A percentile compares a stretch with the other conserved stretches of the same genome.
Evolutionary conservation across 2,329 filamentous ascomycete genomes (phyloP).

Genomic region (Talaromyces piceae): DNA sequence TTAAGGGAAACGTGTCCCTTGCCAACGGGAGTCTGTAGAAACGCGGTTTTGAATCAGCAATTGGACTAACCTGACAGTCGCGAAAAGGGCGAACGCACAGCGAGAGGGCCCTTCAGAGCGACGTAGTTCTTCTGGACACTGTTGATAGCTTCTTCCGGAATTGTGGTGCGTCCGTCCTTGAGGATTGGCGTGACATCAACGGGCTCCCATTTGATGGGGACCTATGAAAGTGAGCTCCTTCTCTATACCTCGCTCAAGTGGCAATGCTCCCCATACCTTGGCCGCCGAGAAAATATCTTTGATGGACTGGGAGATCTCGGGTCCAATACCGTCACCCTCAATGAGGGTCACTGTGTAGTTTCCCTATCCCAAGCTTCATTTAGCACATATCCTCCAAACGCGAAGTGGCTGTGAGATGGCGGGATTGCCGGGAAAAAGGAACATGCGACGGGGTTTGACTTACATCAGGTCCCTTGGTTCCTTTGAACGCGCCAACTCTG

Average conservation of each 20-base stretch:
- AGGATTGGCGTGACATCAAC: constrained; percentile 91
- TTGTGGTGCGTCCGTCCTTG: constrained; percentile 91
- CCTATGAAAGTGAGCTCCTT: constrained; percentile 42
- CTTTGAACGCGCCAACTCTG: constrained; percentile 87
- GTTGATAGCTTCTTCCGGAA: constrained; percentile 84
- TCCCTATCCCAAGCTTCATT: constrained; percentile 50
- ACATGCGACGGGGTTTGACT: constrained; percentile 29
- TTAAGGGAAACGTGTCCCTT: constrained; percentile 99
- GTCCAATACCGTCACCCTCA: constrained; percentile 97
- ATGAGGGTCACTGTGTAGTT: constrained; percentile 96
- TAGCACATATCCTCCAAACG: not conserved
- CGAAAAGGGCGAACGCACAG: constrained; percentile 51
- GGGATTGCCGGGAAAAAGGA: constrained; percentile 10
- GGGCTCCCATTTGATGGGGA: constrained; percentile 92
- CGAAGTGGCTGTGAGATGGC: not conserved
- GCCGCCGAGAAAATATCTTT: constrained; percentile 98
- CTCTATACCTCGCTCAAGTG: constrained; percentile 18
- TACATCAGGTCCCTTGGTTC: constrained; percentile 81
- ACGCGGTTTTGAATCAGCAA: constrained; percentile 18
- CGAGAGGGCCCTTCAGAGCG: constrained; percentile 94
- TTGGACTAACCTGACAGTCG: not conserved
- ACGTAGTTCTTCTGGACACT: constrained; percentile 95
- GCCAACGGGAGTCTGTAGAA: constrained; percentile 73
- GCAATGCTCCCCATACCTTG: constrained; percentile 51
- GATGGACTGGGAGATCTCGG: constrained; percentile 94